Evolutionary conservation across 2,329 filamentous ascomycete species (phyloP), one percentile per base, ranked within the genome.

Genomic region (Fusarium coffeatum): DNA sequence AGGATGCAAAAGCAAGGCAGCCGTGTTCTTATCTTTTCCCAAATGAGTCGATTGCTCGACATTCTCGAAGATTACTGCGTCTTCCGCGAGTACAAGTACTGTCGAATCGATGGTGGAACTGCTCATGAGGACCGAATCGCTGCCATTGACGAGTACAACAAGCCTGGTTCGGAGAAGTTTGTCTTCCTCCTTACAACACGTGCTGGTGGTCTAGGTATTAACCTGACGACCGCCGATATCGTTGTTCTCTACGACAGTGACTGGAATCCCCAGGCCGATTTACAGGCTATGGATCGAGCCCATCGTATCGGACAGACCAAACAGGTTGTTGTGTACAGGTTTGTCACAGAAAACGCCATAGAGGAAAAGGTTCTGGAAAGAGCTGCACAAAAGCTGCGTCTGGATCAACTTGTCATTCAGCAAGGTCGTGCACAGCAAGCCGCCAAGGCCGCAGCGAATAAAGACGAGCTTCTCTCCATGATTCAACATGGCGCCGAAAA

Each of bases 251-350:
- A 96, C 77, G 96, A 99, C 80, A 98, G 94, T 75, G 96, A 99
- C 78, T 99, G 96, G 96, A 98, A 98, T 76, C 96, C 96, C 12
- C 96, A 99, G 81, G 96, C 96, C 20, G 96, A 99, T 89, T 83
- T 99, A 64, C 96, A 99, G 80, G 96, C 96, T 59, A 99, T 99
- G 96, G 96, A 99, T 77, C 93, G 96, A 78, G 96, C 96, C 54
- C 96, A 99, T 83, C 93, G 96, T 83, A 99, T 99, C 74, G 96
- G 96, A 41, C 96, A 99, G 82, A 99, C 93, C 8, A 99, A 99
- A 82, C 96, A 99, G 79, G 96, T 99, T 13, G 88, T 94, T 45
- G 96, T 99, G 6, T 99, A 97, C 83, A 89, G 96, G 64, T 98
- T 99, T 75, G 93, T 99, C 25, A 99, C 97, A 0, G 96, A 99